Conservation (phyloP, 495 filamentous ascomycete species). For the Penicillium coffeae region DNA sequence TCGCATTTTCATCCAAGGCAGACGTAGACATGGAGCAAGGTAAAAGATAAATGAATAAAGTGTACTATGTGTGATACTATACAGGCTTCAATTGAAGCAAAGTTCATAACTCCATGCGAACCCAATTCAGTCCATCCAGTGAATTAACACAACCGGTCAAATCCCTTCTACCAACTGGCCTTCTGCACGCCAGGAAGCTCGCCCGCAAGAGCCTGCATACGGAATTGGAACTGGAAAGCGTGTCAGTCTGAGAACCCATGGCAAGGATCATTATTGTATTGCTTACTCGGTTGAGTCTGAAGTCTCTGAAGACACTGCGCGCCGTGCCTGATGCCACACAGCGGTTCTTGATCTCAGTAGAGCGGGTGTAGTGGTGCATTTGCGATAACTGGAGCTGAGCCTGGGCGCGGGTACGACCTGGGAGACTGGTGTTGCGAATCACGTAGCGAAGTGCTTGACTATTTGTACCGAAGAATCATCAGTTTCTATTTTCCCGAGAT, state of each 20-base stretch:
- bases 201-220: conserved; percentile 82
- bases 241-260: not conserved
- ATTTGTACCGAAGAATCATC: conserved; percentile 6
- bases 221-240: conserved; percentile 74
- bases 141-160: not conserved
- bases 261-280: not conserved
- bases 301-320: conserved; percentile 81
- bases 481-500: not conserved
- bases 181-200: conserved; percentile 91
- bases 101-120: conserved; percentile 29
- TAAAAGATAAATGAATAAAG: not conserved
- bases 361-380: conserved; percentile 91
- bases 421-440: conserved; percentile 85
- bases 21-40: not conserved
- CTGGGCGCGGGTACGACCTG: conserved; percentile 73
- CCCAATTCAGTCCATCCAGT: conserved; percentile 11
- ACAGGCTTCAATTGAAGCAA: conserved; percentile 28
- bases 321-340: conserved; percentile 86
- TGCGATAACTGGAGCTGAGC: conserved; percentile 88
- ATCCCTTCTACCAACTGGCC: conserved; percentile 72
- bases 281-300: conserved; percentile 85
- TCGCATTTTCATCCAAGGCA: not conserved
- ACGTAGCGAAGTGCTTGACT: conserved; percentile 97
- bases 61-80: conserved; percentile 24
- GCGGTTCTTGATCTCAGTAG: conserved; percentile 89